phyloP scores from a whole-genome alignment of 83 land plant species.

The Diphasiastrum complanatum region DNA sequence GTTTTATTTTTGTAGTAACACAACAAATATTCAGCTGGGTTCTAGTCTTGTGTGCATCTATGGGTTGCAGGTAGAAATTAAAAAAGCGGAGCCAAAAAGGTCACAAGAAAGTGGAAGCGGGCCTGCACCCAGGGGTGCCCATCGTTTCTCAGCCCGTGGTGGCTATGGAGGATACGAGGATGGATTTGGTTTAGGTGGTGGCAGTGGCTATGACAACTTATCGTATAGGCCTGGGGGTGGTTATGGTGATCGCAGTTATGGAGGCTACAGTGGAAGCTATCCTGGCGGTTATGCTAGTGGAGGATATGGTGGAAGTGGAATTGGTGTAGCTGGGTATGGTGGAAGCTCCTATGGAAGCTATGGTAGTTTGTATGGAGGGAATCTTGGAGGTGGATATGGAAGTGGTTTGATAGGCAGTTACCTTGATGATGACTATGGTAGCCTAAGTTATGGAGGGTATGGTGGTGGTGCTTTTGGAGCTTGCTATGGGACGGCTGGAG shows the following conservation, averaged over 20 bases:
- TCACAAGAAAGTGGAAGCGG: constrained; percentile 55
- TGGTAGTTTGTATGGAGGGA: constrained; percentile 22
- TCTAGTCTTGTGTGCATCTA: background rate
- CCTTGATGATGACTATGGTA: constrained; percentile 24
- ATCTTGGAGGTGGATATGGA: constrained; percentile 25
- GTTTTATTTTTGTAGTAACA: background rate
- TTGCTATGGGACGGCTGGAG: constrained; percentile 28
- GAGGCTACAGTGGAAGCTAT: constrained; percentile 31
- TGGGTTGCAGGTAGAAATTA: constrained; percentile 90
- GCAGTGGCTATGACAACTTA: constrained; percentile 41
- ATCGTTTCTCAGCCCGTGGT: constrained; percentile 30
- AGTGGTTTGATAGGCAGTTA: constrained; percentile 30
- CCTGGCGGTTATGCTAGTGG: constrained; percentile 39
- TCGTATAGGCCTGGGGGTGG: constrained; percentile 43
- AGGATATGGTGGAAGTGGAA: constrained; percentile 26
- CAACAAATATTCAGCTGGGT: background rate
- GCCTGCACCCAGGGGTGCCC: constrained; percentile 46
- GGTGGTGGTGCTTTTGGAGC: constrained; percentile 23
- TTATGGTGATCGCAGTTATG: constrained; percentile 37
- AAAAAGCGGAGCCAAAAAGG: constrained; percentile 98
- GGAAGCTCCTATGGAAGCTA: constrained; percentile 21
- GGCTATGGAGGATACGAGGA: constrained; percentile 42
- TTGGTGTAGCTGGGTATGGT: constrained; percentile 23
- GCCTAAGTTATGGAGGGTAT: constrained; percentile 28
- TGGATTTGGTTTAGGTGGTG: constrained; percentile 46